Base-by-base conservation (phyloP, 495 filamentous ascomycete species). In the Corynascus novoguineensis region DNA sequence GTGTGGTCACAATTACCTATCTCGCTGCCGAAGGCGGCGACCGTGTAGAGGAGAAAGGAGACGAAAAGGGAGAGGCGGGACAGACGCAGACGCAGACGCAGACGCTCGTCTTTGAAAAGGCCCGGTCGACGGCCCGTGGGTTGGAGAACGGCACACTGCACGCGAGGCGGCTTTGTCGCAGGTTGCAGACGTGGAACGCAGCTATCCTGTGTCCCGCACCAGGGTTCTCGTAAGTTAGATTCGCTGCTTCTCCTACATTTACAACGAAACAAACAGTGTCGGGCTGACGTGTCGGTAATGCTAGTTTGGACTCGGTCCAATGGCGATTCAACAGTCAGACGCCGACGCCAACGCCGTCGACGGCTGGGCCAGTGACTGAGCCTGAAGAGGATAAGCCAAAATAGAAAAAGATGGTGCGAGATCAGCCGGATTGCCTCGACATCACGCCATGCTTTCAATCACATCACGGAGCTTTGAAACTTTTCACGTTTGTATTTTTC, bases 141-240 rank as follows among this genome's bases (percentile, higher is more conserved):
- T 17, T 60, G 12, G 55, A 63, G 40, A 63, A 38, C 21, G 73
- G 73, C 5, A 57, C 57, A 46, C 53, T 73, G 15, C 73, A 75
- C 19, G 60, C 58, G 6, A 56, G 68, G n/a, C 46, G 60, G 8
- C 72, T 78, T 15, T 68, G 65, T 19, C 56, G 58, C 25, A 68
- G 73, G 63, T 31, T 72, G 45, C 52, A 50, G 38, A 15, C 4
- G 0, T 61, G 68, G 47, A 73, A 71, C 22, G 50, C 54, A 10
- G 46, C 40, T 1, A 60, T 74, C 12, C 44, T 50, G 6, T 70
- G 27, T 4, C 48, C 46, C 17, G 4, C 2, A 8, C 46, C 48
- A 9, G 15, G 25, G 25, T 6, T 3, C 10, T 21, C 14, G 54
- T 57, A 17, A 48, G 53, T 48, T 28, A 9, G 27, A n/a, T 19